These are phyloP conservation scores for Dactylellina cionopaga DNA, from an alignment of 2,329 filamentous ascomycete species.

Conservation along the genomic window DNA sequence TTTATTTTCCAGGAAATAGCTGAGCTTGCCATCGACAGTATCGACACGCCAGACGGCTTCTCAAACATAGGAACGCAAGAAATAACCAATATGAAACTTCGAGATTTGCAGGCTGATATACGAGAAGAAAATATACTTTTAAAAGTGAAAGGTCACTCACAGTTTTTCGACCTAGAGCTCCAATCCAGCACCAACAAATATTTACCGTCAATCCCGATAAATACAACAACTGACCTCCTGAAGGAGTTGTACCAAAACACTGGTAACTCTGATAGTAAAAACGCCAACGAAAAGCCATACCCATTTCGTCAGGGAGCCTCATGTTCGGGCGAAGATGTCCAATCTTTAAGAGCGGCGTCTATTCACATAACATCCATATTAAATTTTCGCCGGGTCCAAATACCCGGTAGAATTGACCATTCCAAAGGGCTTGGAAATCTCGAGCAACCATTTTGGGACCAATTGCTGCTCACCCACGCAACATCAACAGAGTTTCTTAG, in stretches of 20 bases:
- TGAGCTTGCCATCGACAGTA: not conserved
- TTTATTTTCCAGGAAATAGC: not conserved
- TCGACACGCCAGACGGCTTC: not conserved
- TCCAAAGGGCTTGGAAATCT: slow-evolving; percentile 55
- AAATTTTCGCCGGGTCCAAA: slow-evolving; percentile 36
- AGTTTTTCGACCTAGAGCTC: slow-evolving; percentile 22
- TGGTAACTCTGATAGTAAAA: not conserved
- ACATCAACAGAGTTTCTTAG: slow-evolving; percentile 96
- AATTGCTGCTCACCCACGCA: slow-evolving; percentile 80
- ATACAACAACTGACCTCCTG: slow-evolving; percentile 1
- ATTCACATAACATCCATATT: slow-evolving; percentile 47
- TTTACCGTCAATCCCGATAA: not conserved
- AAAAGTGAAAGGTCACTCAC: slow-evolving; percentile 23
- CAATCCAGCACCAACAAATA: not conserved
- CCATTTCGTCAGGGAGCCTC: too few species aligned
- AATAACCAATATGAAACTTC: slow-evolving; percentile 5
- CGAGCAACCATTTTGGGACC: slow-evolving; percentile 67
- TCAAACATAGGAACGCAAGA: slow-evolving; percentile 53
- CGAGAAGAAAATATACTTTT: slow-evolving; percentile 33
- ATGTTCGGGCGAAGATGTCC: slow-evolving; percentile 42
- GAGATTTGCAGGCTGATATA: slow-evolving; percentile 17
- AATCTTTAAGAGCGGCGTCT: slow-evolving; percentile 45
- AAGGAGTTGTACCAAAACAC: slow-evolving; percentile 5
- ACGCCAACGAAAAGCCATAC: too few species aligned
- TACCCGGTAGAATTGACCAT: slow-evolving; percentile 57